Conservation (phyloP, 345 rosid species). For the Noccaea caerulescens region DNA sequence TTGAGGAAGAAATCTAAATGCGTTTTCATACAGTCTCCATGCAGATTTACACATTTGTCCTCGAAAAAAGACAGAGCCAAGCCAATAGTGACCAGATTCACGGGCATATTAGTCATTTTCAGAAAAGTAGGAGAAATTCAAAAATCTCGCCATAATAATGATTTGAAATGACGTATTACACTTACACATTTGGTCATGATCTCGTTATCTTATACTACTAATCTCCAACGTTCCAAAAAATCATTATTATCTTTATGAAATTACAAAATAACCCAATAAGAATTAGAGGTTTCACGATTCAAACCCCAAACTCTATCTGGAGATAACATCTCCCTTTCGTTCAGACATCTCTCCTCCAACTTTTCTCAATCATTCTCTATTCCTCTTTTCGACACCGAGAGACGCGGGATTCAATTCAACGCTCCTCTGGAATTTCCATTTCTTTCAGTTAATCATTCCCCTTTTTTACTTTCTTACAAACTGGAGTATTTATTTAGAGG, state of each 20-base stretch:
- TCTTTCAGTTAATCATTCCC: conserved; percentile 25
- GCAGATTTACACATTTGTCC: background rate
- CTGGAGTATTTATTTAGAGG: conserved; percentile 11
- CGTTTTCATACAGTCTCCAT: background rate
- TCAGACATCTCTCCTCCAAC: background rate
- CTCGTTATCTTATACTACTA: background rate
- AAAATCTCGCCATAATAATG: conserved; percentile 7
- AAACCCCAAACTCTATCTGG: conserved; percentile 17
- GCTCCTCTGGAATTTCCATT: conserved; percentile 37
- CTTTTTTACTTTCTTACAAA: background rate
- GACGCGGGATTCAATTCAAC: conserved; percentile 43
- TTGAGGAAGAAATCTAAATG: background rate
- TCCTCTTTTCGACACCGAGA: conserved; percentile 20
- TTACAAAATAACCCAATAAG: conserved; percentile 22
- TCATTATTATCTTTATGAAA: background rate
- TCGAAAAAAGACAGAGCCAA: background rate
- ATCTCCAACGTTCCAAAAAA: conserved; percentile 19
- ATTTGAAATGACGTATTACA: conserved; percentile 7
- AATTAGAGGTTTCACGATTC: background rate
- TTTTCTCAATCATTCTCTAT: background rate
- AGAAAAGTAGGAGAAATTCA: background rate
- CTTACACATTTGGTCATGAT: background rate
- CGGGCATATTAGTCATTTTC: conserved; percentile 5
- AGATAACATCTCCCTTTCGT: background rate
- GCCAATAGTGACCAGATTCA: background rate